A percentile compares a stretch with the other conserved stretches of the same genome.
These are phyloP conservation scores for Podospora australis DNA, from an alignment of 495 filamentous ascomycete genomes.

Conservation along the genomic window DNA sequence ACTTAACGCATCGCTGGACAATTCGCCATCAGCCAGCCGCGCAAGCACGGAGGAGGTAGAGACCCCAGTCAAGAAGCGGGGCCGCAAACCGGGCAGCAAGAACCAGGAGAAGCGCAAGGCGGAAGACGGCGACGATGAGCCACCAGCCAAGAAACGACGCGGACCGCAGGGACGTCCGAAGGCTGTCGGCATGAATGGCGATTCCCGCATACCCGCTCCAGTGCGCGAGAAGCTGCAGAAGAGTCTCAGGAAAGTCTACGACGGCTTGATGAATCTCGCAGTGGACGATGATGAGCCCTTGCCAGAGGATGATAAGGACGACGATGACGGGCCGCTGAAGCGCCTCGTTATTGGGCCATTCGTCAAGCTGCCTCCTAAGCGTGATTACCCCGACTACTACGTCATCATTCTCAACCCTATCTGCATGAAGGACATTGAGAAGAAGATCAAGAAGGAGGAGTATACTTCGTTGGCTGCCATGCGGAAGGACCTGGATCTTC, in stretches of 20 bases:
- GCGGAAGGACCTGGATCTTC: conserved; percentile 68
- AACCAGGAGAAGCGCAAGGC: conserved; percentile 75
- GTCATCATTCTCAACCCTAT: conserved; percentile 86
- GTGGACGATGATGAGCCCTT: conserved; percentile 51
- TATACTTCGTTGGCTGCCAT: conserved; percentile 77
- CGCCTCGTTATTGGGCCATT: conserved; percentile 91
- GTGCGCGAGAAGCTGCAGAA: conserved; percentile 61
- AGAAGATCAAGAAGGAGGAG: conserved; percentile 88
- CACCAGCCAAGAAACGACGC: conserved; percentile 70
- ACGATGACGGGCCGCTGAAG: conserved; percentile 37
- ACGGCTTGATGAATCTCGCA: conserved; percentile 74
- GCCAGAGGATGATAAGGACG: conserved; percentile 23
- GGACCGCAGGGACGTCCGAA: conserved; percentile 63
- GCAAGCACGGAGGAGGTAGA: conserved; percentile 70
- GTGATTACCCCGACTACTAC: conserved; percentile 88
- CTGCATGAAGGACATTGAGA: conserved; percentile 85
- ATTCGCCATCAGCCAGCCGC: conserved; percentile 67
- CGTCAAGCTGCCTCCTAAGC: conserved; percentile 81
- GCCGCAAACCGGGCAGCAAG: conserved; percentile 66
- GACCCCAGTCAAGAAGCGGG: conserved; percentile 60
- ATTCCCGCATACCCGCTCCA: conserved; percentile 27
- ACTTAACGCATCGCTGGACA: conserved; percentile 47
- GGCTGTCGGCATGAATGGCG: conserved; percentile 22
- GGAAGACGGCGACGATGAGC: conserved; percentile 71
- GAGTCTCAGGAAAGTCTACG: conserved; percentile 66